phyloP scores from a whole-genome alignment of 2,329 filamentous ascomycete species.

The Ramularia endophylla region DNA sequence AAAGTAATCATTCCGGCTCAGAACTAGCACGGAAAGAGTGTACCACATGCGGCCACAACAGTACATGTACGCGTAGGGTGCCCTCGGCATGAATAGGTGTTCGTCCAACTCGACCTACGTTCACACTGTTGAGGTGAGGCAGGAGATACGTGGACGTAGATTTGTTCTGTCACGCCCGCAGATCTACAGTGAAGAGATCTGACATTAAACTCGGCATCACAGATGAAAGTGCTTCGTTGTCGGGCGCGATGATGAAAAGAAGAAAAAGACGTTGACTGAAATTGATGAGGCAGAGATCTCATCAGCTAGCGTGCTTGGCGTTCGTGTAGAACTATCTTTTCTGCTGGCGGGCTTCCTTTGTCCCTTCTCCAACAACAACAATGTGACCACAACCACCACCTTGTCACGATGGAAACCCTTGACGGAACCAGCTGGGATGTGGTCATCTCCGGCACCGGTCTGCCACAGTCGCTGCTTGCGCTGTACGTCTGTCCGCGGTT shows the following conservation, averaged over 20 bases:
- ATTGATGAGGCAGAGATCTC: slow-evolving; percentile 6
- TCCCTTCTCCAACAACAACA: background rate
- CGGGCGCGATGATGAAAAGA: slow-evolving; percentile 27
- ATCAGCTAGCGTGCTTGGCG: background rate
- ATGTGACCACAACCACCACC: slow-evolving; percentile 6
- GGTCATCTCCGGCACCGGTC: slow-evolving; percentile 47
- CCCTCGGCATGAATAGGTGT: too few relatives aligned
- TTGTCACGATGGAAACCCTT: slow-evolving; percentile 42
- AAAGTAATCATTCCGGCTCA: too few relatives aligned
- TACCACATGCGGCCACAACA: too few relatives aligned
- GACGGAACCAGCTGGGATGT: slow-evolving; percentile 48
- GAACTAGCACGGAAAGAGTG: too few relatives aligned
- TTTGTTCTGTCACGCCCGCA: slow-evolving; percentile 40
- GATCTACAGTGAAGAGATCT: slow-evolving; percentile 40
- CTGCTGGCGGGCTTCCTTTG: background rate
- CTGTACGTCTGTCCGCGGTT: slow-evolving; percentile 38
- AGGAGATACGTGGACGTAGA: slow-evolving; percentile 47
- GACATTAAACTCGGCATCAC: slow-evolving; percentile 20
- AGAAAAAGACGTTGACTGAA: slow-evolving; percentile 9
- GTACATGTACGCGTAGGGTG: too few relatives aligned
- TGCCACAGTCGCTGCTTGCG: slow-evolving; percentile 49
- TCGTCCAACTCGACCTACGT: slow-evolving; percentile 47
- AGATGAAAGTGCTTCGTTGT: slow-evolving; percentile 18
- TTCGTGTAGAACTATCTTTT: background rate
- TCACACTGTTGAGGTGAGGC: slow-evolving; percentile 43